Conservation (phyloP, 805 yeast species). For the Yamadazyma laniorum region DNA sequence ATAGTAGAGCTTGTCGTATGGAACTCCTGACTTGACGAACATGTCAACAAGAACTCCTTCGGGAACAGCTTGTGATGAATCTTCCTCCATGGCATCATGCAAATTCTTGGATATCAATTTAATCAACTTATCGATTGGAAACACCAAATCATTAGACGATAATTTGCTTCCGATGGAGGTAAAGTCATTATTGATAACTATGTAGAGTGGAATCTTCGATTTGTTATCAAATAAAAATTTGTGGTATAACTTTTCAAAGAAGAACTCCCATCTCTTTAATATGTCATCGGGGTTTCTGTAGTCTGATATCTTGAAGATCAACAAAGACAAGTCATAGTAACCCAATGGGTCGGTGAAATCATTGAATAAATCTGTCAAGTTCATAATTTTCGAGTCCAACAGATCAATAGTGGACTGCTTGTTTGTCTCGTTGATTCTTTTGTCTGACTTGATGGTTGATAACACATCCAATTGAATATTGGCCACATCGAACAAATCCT, state of each 20-base stretch:
- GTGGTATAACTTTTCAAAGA: slow-evolving; percentile 52
- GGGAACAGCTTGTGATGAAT: slow-evolving; percentile 37
- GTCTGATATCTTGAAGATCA: slow-evolving; percentile 80
- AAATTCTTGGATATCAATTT: slow-evolving; percentile 62
- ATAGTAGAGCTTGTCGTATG: slow-evolving; percentile 64
- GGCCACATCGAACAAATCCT: slow-evolving; percentile 83
- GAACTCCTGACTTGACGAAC: slow-evolving; percentile 61
- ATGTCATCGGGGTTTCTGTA: slow-evolving; percentile 83
- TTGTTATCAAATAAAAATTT: slow-evolving; percentile 22
- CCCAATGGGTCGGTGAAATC: slow-evolving; percentile 85
- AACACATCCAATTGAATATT: slow-evolving; percentile 73
- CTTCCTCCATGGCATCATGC: slow-evolving; percentile 34
- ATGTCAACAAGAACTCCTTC: slow-evolving; percentile 60
- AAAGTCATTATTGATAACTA: slow-evolving; percentile 38
- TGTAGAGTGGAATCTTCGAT: slow-evolving; percentile 37
- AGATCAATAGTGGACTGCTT: slow-evolving; percentile 49
- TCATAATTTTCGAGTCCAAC: slow-evolving; percentile 63
- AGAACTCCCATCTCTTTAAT: slow-evolving; percentile 72
- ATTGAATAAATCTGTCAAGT: slow-evolving; percentile 79
- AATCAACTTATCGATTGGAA: slow-evolving; percentile 72
- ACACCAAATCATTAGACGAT: slow-evolving; percentile 68
- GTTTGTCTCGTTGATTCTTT: slow-evolving; percentile 47
- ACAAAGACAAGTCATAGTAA: slow-evolving; percentile 76
- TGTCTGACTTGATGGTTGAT: slow-evolving; percentile 49
- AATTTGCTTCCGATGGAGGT: slow-evolving; percentile 60